These are phyloP conservation scores for Glaciozyma antarctica DNA, from an alignment of 768 basidiomycete genomes.

Conservation along the genomic window DNA sequence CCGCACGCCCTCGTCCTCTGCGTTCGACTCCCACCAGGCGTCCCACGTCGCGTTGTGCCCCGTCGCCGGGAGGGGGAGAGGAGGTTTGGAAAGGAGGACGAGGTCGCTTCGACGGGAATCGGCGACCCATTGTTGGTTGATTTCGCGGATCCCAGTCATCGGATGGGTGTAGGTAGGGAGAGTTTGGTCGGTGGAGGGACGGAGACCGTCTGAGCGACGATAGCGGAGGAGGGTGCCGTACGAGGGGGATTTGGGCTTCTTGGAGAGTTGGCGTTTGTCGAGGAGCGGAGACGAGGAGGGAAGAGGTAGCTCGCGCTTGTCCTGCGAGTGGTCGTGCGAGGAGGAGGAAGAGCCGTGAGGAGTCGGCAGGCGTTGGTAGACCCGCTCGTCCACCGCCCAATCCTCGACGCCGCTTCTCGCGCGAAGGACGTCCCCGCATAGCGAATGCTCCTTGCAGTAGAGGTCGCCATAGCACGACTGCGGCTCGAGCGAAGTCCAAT, in stretches of 20 bases:
- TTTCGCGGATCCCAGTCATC: slow-evolving; percentile 24
- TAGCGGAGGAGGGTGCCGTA: slow-evolving; percentile 33
- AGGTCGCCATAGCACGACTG: slow-evolving; percentile 36
- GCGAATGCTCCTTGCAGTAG: slow-evolving; percentile 35
- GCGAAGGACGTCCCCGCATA: slow-evolving; percentile 27
- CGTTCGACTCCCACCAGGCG: slow-evolving; percentile 2
- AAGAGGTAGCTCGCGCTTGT: background rate
- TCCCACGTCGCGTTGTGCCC: slow-evolving; percentile 5
- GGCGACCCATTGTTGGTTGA: slow-evolving; percentile 33
- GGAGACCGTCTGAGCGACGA: slow-evolving; percentile 32
- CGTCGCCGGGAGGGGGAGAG: slow-evolving; percentile 22
- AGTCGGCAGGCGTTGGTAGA: slow-evolving; percentile 19
- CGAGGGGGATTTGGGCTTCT: slow-evolving; percentile 8
- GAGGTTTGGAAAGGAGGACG: slow-evolving; percentile 31
- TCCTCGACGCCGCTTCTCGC: slow-evolving; percentile 12
- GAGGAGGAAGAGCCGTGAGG: slow-evolving; percentile 2
- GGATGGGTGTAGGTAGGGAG: slow-evolving; percentile 25
- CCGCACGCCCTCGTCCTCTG: background rate
- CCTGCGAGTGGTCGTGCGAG: background rate
- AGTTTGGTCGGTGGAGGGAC: slow-evolving; percentile 11
- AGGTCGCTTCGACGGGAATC: slow-evolving; percentile 29
- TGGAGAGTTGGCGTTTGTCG: background rate
- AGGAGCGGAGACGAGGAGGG: background rate
- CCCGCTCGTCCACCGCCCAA: slow-evolving; percentile 15
- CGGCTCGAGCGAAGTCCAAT: slow-evolving; percentile 26